Conservation (phyloP, 75 land plant species). For the Sequoia sempervirens region DNA sequence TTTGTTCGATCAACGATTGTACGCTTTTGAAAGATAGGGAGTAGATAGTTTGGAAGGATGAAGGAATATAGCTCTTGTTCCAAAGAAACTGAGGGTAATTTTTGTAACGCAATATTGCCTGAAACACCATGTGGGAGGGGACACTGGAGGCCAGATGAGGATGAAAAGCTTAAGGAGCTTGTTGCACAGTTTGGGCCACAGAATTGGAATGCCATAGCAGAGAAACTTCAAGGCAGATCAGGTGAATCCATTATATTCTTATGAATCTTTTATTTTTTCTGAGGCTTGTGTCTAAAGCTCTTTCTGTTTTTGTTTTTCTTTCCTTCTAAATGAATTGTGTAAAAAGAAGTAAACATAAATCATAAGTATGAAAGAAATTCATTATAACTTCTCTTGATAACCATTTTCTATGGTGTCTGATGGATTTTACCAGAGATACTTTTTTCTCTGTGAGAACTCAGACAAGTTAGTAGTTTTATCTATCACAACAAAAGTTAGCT, state of each 20-base stretch:
- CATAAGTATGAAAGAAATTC: background rate
- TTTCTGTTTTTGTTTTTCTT: too few species aligned
- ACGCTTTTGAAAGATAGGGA: background rate
- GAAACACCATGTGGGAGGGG: slow-evolving; percentile 20
- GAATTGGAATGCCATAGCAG: slow-evolving; percentile 59
- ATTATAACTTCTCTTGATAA: background rate
- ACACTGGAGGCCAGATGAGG: slow-evolving; percentile 55
- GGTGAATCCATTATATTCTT: slow-evolving; percentile 14
- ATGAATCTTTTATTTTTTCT: background rate
- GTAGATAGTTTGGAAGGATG: background rate
- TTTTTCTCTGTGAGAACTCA: background rate
- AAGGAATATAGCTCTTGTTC: background rate
- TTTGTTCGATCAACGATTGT: background rate
- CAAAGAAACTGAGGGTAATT: background rate
- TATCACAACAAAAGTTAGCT: background rate
- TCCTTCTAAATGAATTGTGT: too few species aligned
- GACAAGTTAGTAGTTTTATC: background rate
- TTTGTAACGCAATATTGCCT: background rate
- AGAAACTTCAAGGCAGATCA: slow-evolving; percentile 52
- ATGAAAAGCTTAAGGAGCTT: slow-evolving; percentile 46
- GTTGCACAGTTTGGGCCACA: slow-evolving; percentile 45
- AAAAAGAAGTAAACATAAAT: background rate
- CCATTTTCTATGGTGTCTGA: background rate
- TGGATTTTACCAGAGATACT: background rate
- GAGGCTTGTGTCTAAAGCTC: background rate